phyloP scores from a whole-genome alignment of 2,329 filamentous ascomycete genomes.

The Arthrocladium fulminans region DNA sequence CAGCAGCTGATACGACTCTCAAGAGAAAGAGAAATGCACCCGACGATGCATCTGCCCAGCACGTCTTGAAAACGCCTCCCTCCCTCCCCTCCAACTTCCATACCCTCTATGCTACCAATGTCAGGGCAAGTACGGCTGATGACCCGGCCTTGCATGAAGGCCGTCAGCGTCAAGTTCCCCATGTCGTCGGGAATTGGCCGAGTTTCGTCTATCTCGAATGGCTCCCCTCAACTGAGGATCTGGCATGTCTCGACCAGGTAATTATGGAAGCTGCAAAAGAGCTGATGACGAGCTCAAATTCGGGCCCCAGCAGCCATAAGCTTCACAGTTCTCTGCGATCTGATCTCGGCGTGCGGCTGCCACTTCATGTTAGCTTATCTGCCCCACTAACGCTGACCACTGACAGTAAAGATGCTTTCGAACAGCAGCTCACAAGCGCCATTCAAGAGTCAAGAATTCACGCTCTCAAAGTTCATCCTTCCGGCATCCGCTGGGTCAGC shows the following conservation, averaged over 20 bases:
- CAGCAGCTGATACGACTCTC: background rate
- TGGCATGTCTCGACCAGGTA: conserved; percentile 26
- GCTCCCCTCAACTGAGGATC: conserved; percentile 40
- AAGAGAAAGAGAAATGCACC: conserved; percentile 1
- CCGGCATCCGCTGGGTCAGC: conserved; percentile 52
- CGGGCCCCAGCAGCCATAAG: background rate
- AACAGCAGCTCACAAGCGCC: conserved; percentile 43
- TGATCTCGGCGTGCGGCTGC: conserved; percentile 66
- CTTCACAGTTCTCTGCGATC: conserved; percentile 60
- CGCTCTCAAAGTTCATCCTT: conserved; percentile 39
- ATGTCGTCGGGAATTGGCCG: conserved; percentile 85
- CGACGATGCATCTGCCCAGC: background rate
- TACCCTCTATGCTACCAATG: conserved; percentile 78
- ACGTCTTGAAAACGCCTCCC: background rate
- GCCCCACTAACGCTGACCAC: conserved; percentile 67
- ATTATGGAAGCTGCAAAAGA: conserved; percentile 17
- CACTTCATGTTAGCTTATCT: conserved; percentile 86
- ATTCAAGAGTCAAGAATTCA: conserved; percentile 35
- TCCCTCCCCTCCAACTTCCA: conserved; percentile 67
- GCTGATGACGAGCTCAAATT: background rate
- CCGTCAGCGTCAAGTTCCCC: conserved; percentile 70
- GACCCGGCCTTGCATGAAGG: conserved; percentile 80
- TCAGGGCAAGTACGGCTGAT: conserved; percentile 67
- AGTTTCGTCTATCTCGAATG: conserved; percentile 90
- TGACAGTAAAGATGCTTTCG: conserved; percentile 61